These are phyloP conservation scores for Aspergillus campestris DNA, from an alignment of 495 filamentous ascomycete genomes.

Conservation along the genomic window DNA sequence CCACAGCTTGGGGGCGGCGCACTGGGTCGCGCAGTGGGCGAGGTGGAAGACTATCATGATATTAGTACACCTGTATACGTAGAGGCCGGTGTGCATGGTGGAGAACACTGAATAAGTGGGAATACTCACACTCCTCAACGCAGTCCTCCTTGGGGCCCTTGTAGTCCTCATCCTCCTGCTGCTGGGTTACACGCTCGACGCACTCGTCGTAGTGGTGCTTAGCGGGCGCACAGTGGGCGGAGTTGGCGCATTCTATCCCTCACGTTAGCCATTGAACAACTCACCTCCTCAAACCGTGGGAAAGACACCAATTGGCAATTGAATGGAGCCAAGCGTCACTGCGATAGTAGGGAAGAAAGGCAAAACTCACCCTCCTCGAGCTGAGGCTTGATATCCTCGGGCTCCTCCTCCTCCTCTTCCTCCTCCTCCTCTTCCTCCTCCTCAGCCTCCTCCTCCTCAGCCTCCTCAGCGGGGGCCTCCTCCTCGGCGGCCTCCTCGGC, in stretches of 20 bases:
- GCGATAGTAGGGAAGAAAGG: too few species aligned
- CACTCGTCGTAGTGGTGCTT: slow-evolving; percentile 99
- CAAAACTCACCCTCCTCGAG: slow-evolving; percentile 72
- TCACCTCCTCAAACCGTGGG: too few species aligned
- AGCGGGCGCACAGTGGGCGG: slow-evolving; percentile 69
- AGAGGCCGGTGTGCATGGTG: background rate
- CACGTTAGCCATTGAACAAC: slow-evolving; percentile 6
- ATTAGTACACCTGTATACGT: too few species aligned
- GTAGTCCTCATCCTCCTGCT: slow-evolving; percentile 56
- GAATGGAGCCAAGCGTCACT: too few species aligned
- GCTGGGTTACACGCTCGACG: slow-evolving; percentile 79
- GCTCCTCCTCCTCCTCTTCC: slow-evolving; percentile 87
- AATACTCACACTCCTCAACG: slow-evolving; percentile 91
- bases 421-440: slow-evolving; percentile 61
- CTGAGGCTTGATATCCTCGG: slow-evolving; percentile 77
- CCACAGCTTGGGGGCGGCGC: slow-evolving; percentile 95
- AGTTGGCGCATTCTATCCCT: slow-evolving; percentile 71
- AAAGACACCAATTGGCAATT: too few species aligned
- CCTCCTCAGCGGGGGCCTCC: slow-evolving; percentile 39
- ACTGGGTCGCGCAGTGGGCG: slow-evolving; percentile 81
- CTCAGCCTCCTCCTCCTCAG: slow-evolving; percentile 35
- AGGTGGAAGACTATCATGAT: slow-evolving; percentile 82
- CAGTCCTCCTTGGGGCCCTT: slow-evolving; percentile 78
- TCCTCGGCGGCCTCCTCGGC: slow-evolving; percentile 39
- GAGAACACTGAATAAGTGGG: background rate